Base-by-base conservation (phyloP, 106 monocot genomes). In the Ottelia alismoides region DNA sequence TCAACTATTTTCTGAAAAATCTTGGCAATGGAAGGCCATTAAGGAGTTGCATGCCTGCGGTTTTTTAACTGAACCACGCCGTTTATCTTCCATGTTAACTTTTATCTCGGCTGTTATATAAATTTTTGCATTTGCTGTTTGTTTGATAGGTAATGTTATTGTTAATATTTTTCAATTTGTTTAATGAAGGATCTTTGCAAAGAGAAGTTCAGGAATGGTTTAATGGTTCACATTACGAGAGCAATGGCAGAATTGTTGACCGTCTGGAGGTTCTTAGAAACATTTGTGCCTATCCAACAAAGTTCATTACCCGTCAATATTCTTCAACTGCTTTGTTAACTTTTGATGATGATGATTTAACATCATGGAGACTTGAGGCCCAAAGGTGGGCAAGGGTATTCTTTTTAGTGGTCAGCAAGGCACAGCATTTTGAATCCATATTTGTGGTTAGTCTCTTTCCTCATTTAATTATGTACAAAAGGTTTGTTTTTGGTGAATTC, bases 271-370 rank as follows among this genome's bases (percentile, higher is more conserved):
- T 79, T 58, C 12, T 81, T 51, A 74, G 65, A 23, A 60, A 66
- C 61, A 72, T 92, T 57, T 48, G 53, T 14, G 55, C 27, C 30
- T 94, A 78, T 47, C 81, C 83, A 45, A 40, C 40, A 29, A 75
- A 25, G 30, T 94, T 94, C 46, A 24, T 88, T 58, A 66, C 58
- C 53, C 40, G 60, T 30, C 40, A 52, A 28, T 28, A 51, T 29
- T 47, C 63, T 48, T 30, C 25, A 27, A 53, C 56, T 55, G 48
- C 20, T 30, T 55, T 44, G 23, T 1, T 72, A 25, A 61, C 35
- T 25, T 94, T 88, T 78, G 84, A 87, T 66, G 93, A 94, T 58
- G 93, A 84, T 22, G 93, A 94, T 62, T 68, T 81, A 11, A 59
- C 62, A 62, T 65, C 78, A 68, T 94, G 93, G 93, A 58, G 45